Evolutionary conservation across 345 rosid genomes (phyloP).

Genomic region (Acer yangbiense): DNA sequence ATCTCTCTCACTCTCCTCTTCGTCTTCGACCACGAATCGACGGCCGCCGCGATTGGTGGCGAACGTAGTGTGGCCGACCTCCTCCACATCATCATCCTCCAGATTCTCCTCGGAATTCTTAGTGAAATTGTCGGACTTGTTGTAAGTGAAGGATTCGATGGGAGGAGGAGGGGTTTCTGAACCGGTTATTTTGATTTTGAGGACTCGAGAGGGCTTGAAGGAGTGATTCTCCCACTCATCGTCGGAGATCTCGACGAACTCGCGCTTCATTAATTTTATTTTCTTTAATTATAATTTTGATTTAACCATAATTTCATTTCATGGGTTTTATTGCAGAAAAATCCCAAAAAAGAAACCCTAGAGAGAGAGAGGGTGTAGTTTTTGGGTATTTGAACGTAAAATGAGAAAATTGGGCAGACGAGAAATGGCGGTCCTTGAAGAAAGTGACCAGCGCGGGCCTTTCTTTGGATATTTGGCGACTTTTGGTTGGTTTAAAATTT

Average conservation of each 20-base stretch:
- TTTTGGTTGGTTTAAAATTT: neutral
- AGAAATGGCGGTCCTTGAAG: neutral
- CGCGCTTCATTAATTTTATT: conserved; percentile 54
- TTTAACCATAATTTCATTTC: neutral
- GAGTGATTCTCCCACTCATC: conserved; percentile 84
- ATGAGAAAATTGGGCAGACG: neutral
- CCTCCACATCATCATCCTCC: conserved; percentile 49
- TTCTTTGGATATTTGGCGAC: neutral
- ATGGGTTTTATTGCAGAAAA: neutral
- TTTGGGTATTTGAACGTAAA: neutral
- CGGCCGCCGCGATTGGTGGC: conserved; percentile 53
- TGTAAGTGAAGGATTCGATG: conserved; percentile 79
- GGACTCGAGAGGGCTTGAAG: conserved; percentile 80
- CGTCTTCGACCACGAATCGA: conserved; percentile 73
- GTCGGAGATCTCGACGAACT: conserved; percentile 81
- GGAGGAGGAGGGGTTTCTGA: conserved; percentile 49
- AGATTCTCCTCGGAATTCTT: conserved; percentile 42
- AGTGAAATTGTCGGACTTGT: conserved; percentile 21
- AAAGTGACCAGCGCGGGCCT: neutral
- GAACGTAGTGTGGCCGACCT: conserved; percentile 9
- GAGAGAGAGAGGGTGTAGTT: neutral
- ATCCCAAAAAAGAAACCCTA: conserved; percentile 17
- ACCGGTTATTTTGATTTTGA: conserved; percentile 33
- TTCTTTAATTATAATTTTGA: neutral
- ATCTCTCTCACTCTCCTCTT: conserved; percentile 28